phyloP scores from a whole-genome alignment of 2,329 filamentous ascomycete genomes.

The Talaromyces marneffei region DNA sequence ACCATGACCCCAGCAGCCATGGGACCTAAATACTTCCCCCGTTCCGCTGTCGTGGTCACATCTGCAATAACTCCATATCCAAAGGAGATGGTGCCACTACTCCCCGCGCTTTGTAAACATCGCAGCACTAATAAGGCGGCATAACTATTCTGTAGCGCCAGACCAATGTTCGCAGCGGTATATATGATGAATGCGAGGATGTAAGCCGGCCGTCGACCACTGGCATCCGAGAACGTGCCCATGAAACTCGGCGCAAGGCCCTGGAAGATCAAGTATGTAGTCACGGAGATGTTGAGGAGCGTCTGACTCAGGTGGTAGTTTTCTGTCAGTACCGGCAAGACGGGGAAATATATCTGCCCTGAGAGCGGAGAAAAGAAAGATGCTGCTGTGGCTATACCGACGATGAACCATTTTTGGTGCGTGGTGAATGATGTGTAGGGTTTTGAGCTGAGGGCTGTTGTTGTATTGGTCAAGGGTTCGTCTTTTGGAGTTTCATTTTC shows the following conservation, averaged over 20 bases:
- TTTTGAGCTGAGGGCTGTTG: conserved; percentile 3
- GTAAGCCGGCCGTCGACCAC: conserved; percentile 58
- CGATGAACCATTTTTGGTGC: conserved; percentile 32
- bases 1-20: conserved; percentile 54
- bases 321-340: conserved; percentile 24
- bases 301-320: conserved; percentile 15
- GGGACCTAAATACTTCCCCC: conserved; percentile 67
- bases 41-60: conserved; percentile 60
- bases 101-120: conserved; percentile 59
- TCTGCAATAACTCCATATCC: conserved; percentile 68
- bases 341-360: conserved; percentile 38
- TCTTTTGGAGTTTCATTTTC: neutral
- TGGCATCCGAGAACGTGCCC: conserved; percentile 57
- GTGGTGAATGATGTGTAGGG: conserved; percentile 27
- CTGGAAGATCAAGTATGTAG: conserved; percentile 47
- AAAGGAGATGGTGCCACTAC: conserved; percentile 64
- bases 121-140: conserved; percentile 55
- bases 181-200: conserved; percentile 46
- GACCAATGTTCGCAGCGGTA: conserved; percentile 52
- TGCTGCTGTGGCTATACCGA: conserved; percentile 34
- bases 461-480: neutral
- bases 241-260: conserved; percentile 57
- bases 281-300: conserved; percentile 14
- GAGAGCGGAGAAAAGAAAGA: conserved; percentile 40
- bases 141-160: conserved; percentile 55